Percentiles rank a stretch among this genome's conserved stretches.
Evolutionary conservation across 2,329 filamentous ascomycete genomes (phyloP).

Genomic region (Beauveria brongniartii): DNA sequence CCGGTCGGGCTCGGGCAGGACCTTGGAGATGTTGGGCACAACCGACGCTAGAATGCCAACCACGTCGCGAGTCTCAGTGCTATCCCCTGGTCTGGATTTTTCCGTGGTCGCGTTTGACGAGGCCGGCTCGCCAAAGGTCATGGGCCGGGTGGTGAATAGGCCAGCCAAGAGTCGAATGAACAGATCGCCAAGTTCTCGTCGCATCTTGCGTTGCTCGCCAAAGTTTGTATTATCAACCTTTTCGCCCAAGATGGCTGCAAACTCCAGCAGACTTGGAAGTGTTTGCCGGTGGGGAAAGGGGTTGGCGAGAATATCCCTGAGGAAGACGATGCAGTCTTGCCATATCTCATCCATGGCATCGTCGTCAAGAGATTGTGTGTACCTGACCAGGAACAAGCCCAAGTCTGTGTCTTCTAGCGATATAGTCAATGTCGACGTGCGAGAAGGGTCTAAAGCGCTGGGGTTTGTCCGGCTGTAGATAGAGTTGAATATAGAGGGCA

Average conservation of each 20-base stretch:
- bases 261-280: conserved; percentile 76
- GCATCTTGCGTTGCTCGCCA: conserved; percentile 87
- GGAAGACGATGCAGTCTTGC: conserved; percentile 85
- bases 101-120: conserved; percentile 25
- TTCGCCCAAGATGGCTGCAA: conserved; percentile 80
- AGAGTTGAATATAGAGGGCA: conserved; percentile 91
- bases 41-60: conserved; percentile 71
- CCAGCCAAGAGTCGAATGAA: conserved; percentile 82
- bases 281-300: conserved; percentile 93
- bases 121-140: conserved; percentile 57
- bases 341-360: conserved; percentile 98
- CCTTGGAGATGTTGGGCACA: conserved; percentile 70
- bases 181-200: conserved; percentile 80
- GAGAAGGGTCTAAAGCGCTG: conserved; percentile 62
- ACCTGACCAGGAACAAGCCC: conserved; percentile 82
- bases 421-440: conserved; percentile 83
- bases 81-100: conserved; percentile 28
- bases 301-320: conserved; percentile 83
- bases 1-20: conserved; percentile 79
- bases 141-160: conserved; percentile 84
- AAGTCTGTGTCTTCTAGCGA: conserved; percentile 76
- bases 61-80: conserved; percentile 61
- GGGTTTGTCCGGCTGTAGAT: conserved; percentile 94
- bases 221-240: conserved; percentile 98
- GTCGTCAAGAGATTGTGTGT: conserved; percentile 83